phyloP scores from a whole-genome alignment of 1,139 yeast genomes.

The Saccharomyces hybrid region DNA sequence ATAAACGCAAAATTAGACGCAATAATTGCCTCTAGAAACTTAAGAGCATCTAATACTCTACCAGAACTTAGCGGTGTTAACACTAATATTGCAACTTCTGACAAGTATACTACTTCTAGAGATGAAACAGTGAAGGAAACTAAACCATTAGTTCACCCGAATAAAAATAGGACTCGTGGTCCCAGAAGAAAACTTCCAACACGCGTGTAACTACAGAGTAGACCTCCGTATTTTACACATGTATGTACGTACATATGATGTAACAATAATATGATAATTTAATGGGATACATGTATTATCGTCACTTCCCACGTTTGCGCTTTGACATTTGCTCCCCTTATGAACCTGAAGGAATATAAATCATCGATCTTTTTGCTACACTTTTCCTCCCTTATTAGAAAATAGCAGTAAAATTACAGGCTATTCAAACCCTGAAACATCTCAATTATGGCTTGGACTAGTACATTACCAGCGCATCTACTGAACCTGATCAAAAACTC shows the following conservation, averaged over 20 bases:
- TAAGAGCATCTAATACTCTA: neutral
- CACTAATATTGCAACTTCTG: neutral
- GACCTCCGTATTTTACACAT: neutral
- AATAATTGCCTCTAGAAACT: neutral
- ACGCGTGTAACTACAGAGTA: constrained; percentile 3
- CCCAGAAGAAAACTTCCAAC: constrained; percentile 66
- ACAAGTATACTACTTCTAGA: neutral
- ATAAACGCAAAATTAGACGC: neutral
- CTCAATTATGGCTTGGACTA: constrained; percentile 20
- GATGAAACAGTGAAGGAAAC: neutral
- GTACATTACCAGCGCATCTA: constrained; percentile 51
- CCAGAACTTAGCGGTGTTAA: neutral
- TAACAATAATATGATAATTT: neutral
- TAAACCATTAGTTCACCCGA: constrained; percentile 45
- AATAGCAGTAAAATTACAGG: neutral
- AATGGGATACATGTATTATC: neutral
- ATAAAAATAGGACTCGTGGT: constrained; percentile 60
- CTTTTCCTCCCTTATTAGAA: neutral
- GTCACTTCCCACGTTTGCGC: neutral
- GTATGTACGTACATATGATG: neutral
- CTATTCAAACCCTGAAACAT: neutral
- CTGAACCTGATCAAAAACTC: constrained; percentile 48
- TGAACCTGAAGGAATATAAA: neutral
- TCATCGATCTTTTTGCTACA: neutral
- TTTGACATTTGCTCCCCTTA: neutral